Evolutionary conservation across 1,284 basidiomycete genomes (phyloP).

Genomic region (Gymnopus androsaceus): DNA sequence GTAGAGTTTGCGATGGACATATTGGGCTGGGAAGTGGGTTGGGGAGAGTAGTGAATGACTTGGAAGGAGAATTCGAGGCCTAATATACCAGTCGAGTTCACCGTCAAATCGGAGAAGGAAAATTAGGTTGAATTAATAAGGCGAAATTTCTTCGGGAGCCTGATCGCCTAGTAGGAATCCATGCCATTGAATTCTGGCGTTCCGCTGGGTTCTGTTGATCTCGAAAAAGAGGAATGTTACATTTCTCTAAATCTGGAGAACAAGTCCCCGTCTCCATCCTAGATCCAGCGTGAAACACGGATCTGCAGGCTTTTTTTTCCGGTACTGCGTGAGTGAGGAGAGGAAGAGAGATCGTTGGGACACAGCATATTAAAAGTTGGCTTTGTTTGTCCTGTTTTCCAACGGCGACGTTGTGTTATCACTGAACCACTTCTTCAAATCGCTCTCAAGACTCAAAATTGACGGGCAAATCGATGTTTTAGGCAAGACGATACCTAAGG

Average conservation of each 20-base stretch:
- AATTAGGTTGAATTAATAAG: background rate
- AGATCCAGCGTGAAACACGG: constrained; percentile 15
- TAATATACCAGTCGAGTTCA: constrained; percentile 8
- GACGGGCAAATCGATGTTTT: too few relatives aligned
- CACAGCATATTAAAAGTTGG: background rate
- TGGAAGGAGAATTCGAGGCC: too few relatives aligned
- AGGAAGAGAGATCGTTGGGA: background rate
- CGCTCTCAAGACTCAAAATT: too few relatives aligned
- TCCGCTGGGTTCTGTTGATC: background rate
- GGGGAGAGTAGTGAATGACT: too few relatives aligned
- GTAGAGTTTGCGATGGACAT: background rate
- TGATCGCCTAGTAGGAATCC: constrained; percentile 4
- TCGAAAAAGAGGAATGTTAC: background rate
- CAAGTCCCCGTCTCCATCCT: constrained; percentile 4
- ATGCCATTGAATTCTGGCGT: background rate
- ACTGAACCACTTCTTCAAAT: too few relatives aligned
- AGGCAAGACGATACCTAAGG: too few relatives aligned
- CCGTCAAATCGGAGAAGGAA: background rate
- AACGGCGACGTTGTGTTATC: too few relatives aligned
- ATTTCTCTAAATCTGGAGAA: background rate
- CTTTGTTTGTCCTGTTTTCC: too few relatives aligned
- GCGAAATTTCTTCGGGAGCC: background rate
- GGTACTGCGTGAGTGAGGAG: background rate
- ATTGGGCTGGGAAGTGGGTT: background rate
- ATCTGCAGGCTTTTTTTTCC: constrained; percentile 13